phyloP scores from a whole-genome alignment of 1,139 yeast species.

The Lodderomyces theae region DNA sequence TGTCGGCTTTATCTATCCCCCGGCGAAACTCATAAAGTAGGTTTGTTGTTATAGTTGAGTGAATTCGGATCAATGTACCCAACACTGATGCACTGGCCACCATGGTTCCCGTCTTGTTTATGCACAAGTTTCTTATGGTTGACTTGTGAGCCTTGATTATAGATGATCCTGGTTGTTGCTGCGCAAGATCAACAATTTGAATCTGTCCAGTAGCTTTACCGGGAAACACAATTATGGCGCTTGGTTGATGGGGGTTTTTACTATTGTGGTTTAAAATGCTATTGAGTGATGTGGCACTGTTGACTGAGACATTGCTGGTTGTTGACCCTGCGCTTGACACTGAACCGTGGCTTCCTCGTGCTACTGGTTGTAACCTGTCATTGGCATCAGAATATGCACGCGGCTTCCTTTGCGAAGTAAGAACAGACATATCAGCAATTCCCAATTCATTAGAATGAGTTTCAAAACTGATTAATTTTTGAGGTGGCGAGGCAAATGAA shows the following conservation, averaged over 20 bases:
- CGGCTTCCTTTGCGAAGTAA: background rate
- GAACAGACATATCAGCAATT: conserved; percentile 58
- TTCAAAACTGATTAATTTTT: conserved; percentile 65
- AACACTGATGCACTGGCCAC: conserved; percentile 86
- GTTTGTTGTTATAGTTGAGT: conserved; percentile 71
- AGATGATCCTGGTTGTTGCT: conserved; percentile 18
- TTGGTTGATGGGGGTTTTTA: conserved; percentile 1
- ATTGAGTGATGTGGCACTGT: background rate
- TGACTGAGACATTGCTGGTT: conserved; percentile 5
- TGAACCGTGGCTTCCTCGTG: conserved; percentile 1
- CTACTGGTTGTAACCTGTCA: background rate
- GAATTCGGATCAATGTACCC: conserved; percentile 82
- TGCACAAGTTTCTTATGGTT: conserved; percentile 59
- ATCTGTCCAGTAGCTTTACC: conserved; percentile 69
- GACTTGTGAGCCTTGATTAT: conserved; percentile 84
- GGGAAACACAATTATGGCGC: conserved; percentile 64
- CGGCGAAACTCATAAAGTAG: conserved; percentile 79
- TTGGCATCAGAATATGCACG: background rate
- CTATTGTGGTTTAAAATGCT: conserved; percentile 1
- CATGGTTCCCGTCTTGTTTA: conserved; percentile 72
- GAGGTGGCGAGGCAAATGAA: conserved; percentile 79
- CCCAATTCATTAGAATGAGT: conserved; percentile 70
- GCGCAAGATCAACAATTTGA: conserved; percentile 68
- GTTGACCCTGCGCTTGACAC: conserved; percentile 5
- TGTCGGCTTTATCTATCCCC: conserved; percentile 79